Base-by-base conservation (phyloP, 108 stramenopile genomes). In the Nitzschia putrida region DNA sequence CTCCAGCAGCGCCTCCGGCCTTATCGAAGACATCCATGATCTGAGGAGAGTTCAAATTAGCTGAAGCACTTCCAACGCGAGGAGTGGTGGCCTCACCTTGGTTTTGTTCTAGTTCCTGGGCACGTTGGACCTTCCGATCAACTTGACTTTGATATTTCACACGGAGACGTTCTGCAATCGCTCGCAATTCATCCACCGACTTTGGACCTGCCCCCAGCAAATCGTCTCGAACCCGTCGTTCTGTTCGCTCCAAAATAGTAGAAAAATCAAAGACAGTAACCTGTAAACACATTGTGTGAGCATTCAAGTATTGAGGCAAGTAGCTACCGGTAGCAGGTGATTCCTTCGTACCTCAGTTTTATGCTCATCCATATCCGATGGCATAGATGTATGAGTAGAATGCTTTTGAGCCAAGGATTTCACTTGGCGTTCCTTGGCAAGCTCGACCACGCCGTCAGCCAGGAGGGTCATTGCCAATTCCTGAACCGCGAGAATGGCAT, bases 181-280 rank as follows among this genome's bases (percentile, higher is more conserved):
- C 65, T 45, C 90, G 74, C 18, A 94, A 56, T 73, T 91, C 90
- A n/a, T 84, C 90, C 23, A 91, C 87, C 22, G 78, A 85, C 52
- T 80, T 82, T 7, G 92, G 92, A 0, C 92, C 92, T 0, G 87
- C 88, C 40, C 88, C 88, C 18, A 94, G 71, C 26, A 91, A 67
- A 74, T 94, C 92, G 41, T 91, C 83, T 21, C 86, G 80, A 10
- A 94, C 89, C 47, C 92, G 83, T 55, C 74, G 67, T 74, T 91
- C 90, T 8, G 89, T 88, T 22, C 78, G 72, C 71, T 89, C 88
- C 77, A 90, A 69, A 57, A 94, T 91, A 41, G 78, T 74, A 24
- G 92, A 69, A 77, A 94, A 94, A 69, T 94, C 92, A 83, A 94
- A 94, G 16, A 94, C 92, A 9, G 92, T 89, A 22, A 94, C 89